Evolutionary conservation across 192 early-diverging fungal species (phyloP), one percentile per base, ranked within the genome.

Genomic region (Radiomyces spectabilis): DNA sequence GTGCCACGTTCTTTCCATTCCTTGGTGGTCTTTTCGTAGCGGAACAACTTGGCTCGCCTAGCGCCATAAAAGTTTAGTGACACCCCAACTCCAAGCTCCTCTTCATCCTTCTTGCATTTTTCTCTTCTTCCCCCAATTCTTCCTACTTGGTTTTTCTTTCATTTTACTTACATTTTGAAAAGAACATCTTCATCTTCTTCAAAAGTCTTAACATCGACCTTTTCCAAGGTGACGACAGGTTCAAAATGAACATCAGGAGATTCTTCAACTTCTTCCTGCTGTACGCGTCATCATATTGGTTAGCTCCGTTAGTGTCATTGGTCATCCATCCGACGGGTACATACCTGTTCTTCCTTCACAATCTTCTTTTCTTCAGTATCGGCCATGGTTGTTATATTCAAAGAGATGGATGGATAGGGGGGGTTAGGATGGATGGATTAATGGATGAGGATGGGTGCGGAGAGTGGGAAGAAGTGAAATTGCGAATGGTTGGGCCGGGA

Each of bases 1-100:
- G 94, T 97, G 26, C 96, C 95, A 55, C 96, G 91, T 79, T 99
- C 96, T 80, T 99, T 99, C 96, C 96, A 99, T 74, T 99, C 96
- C 45, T 88, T 92, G 59, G 52, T 68, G 29, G 76, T 77, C 59
- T 93, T 87, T 67, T 96, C 91, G 71, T 93, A 99, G 59, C 96
- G 89, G 88, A 94, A 99, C 47, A 99, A 83, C 85, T 97, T 97
- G 54, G 89, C 84, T 59, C 94, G 82, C 89, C 94, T 92, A 68
- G 13, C 24, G 18, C 24, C 1, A 27, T 12, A 31, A 35, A n/a
- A n/a, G n/a, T n/a, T n/a, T n/a, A n/a, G n/a, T n/a, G n/a, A n/a
- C n/a, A n/a, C n/a, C n/a, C n/a, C n/a, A n/a, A n/a, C n/a, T n/a
- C n/a, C n/a, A n/a, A n/a, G n/a, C n/a, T n/a, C n/a, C n/a, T n/a